Conservation (phyloP, 116 monocot genomes). For the Iris pallida region DNA sequence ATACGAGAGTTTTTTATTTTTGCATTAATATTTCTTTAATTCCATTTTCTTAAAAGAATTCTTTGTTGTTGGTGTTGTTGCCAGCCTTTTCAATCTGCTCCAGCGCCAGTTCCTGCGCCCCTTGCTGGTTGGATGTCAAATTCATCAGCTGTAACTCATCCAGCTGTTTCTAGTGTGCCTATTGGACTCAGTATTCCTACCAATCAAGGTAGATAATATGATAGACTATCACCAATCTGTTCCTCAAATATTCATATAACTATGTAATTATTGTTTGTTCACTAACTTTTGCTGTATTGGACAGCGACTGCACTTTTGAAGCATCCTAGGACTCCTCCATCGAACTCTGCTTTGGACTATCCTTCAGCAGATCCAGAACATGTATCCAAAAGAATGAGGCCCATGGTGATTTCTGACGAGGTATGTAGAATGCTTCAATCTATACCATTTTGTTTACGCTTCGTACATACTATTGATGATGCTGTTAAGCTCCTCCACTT, state of each 20-base stretch:
- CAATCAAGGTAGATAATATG: constrained; percentile 37
- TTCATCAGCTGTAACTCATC: constrained; percentile 49
- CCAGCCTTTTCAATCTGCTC: constrained; percentile 63
- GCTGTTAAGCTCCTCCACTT: neutral
- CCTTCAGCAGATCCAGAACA: constrained; percentile 90
- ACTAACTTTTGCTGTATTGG: neutral
- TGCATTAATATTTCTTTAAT: no score
- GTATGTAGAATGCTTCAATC: constrained; percentile 17
- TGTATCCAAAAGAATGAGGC: constrained; percentile 72
- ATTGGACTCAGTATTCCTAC: constrained; percentile 47
- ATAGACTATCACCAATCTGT: neutral
- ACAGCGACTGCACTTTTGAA: constrained; percentile 73
- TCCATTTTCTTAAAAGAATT: neutral
- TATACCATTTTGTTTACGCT: neutral
- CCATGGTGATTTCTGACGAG: constrained; percentile 81
- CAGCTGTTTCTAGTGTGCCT: constrained; percentile 58
- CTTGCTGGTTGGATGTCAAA: constrained; percentile 82
- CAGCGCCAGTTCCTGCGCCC: constrained; percentile 46
- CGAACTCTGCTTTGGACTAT: constrained; percentile 56
- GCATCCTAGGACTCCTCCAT: constrained; percentile 85
- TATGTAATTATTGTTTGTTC: neutral
- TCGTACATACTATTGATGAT: neutral
- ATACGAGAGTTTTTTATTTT: no score
- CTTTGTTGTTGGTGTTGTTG: neutral
- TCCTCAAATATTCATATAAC: neutral